These are phyloP conservation scores for Neopestalotiopsis rosae DNA, from an alignment of 2,329 filamentous ascomycete genomes.

Conservation along the genomic window DNA sequence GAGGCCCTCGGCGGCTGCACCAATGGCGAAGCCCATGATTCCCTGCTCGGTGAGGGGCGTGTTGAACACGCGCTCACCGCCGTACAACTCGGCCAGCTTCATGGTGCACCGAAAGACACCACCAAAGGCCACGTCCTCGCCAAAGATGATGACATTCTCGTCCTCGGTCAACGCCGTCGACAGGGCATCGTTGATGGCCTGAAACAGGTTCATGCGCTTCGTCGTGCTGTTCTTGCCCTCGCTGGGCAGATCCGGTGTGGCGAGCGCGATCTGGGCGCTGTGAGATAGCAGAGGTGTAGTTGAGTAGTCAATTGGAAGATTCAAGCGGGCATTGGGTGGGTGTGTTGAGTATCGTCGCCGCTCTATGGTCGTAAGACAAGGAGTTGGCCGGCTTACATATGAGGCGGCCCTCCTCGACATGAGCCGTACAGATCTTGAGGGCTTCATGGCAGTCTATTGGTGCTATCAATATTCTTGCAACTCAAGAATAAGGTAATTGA, in stretches of 20 bases:
- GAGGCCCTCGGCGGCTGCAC: slow-evolving; percentile 89
- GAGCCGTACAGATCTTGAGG: slow-evolving; percentile 25
- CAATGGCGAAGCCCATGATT: slow-evolving; percentile 92
- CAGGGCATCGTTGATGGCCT: slow-evolving; percentile 90
- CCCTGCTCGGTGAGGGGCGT: slow-evolving; percentile 94
- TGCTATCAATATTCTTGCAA: background rate
- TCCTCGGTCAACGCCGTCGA: slow-evolving; percentile 82
- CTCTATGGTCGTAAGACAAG: background rate
- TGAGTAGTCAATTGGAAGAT: slow-evolving; percentile 86
- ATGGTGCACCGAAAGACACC: slow-evolving; percentile 96
- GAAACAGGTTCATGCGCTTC: slow-evolving; percentile 90
- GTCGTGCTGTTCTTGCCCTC: slow-evolving; percentile 72
- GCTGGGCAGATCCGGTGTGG: slow-evolving; percentile 72
- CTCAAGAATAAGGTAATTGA: background rate
- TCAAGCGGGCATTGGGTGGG: slow-evolving; percentile 70
- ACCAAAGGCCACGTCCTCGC: slow-evolving; percentile 96
- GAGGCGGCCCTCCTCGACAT: slow-evolving; percentile 27
- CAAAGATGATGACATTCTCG: slow-evolving; percentile 88
- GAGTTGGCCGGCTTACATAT: background rate
- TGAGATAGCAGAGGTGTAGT: slow-evolving; percentile 83
- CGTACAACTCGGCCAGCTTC: slow-evolving; percentile 87
- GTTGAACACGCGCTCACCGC: slow-evolving; percentile 91
- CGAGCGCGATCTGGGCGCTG: slow-evolving; percentile 72
- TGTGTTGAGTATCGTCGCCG: slow-evolving; percentile 56
- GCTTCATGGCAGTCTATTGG: slow-evolving; percentile 28